A percentile compares a stretch with the other conserved stretches of the same genome.
Conservation (phyloP, 257 asterid species). For the Ehretia macrophylla region DNA sequence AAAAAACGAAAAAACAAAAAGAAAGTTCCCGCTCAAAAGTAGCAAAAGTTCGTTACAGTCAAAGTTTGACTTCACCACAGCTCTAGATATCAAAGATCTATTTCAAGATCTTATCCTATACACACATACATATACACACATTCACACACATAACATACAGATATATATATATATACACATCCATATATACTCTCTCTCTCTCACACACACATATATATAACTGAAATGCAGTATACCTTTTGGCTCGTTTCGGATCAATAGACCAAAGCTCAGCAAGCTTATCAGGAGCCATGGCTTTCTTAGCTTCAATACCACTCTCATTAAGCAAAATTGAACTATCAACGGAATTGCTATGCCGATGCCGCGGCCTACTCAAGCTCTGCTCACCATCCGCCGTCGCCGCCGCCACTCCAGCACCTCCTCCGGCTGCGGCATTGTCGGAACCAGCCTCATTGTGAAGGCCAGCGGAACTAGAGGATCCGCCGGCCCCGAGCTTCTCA, state of each 20-base stretch:
- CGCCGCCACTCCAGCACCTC: slow-evolving; percentile 5
- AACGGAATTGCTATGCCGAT: slow-evolving; percentile 65
- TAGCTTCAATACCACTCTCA: slow-evolving; percentile 71
- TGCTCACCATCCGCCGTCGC: slow-evolving; percentile 15
- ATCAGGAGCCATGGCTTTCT: slow-evolving; percentile 97
- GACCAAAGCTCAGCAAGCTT: slow-evolving; percentile 96
- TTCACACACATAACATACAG: no score
- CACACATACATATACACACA: no score
- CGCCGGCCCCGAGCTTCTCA: slow-evolving; percentile 54
- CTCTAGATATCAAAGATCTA: slow-evolving; percentile 39
- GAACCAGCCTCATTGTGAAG: slow-evolving; percentile 35
- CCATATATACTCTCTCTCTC: no score
- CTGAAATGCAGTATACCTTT: slow-evolving; percentile 40
- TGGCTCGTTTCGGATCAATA: slow-evolving; percentile 95
- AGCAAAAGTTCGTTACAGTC: background rate
- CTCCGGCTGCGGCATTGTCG: slow-evolving; percentile 14
- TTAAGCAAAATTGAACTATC: slow-evolving; percentile 58
- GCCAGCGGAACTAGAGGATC: slow-evolving; percentile 40
- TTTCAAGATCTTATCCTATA: slow-evolving; percentile 17
- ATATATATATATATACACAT: no score
- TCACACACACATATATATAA: background rate
- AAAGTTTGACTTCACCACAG: background rate
- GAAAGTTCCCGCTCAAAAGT: background rate
- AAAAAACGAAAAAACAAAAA: background rate
- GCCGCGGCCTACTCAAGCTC: slow-evolving; percentile 34